Percentiles rank a stretch among this genome's conserved stretches.
phyloP scores from a whole-genome alignment of 2,329 filamentous ascomycete species.

The Neonectria neomacrospora region DNA sequence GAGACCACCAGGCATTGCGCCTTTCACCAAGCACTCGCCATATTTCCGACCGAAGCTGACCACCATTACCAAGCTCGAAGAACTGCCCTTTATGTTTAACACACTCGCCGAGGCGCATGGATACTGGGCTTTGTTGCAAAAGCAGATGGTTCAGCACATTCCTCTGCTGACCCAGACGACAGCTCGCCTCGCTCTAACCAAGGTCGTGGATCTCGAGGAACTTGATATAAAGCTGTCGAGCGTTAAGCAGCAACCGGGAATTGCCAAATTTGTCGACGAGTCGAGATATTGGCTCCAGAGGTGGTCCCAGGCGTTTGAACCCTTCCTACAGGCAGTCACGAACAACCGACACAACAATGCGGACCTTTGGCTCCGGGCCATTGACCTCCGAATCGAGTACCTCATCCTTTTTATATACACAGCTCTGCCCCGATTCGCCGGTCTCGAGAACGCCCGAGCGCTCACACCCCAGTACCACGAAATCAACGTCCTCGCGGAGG shows the following conservation, averaged over 20 bases:
- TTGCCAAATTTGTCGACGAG: slow-evolving; percentile 50
- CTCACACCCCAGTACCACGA: slow-evolving; percentile 57
- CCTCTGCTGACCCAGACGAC: slow-evolving; percentile 50
- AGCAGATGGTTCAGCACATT: slow-evolving; percentile 51
- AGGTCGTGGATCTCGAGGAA: slow-evolving; percentile 41
- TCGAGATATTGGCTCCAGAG: slow-evolving; percentile 53
- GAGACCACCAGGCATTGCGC: slow-evolving; percentile 48
- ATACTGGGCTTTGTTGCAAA: slow-evolving; percentile 54
- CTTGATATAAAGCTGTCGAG: slow-evolving; percentile 47
- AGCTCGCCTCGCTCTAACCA: slow-evolving; percentile 46
- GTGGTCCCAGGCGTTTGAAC: slow-evolving; percentile 54
- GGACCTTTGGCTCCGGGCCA: slow-evolving; percentile 49
- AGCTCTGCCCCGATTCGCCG: slow-evolving; percentile 52
- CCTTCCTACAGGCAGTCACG: slow-evolving; percentile 46
- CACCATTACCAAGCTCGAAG: slow-evolving; percentile 46
- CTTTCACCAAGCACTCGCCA: slow-evolving; percentile 52
- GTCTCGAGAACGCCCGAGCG: slow-evolving; percentile 49
- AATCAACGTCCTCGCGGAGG: slow-evolving; percentile 52
- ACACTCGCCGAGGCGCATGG: slow-evolving; percentile 50
- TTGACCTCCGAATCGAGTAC: slow-evolving; percentile 56
- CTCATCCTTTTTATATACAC: slow-evolving; percentile 55
- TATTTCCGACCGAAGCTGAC: slow-evolving; percentile 50
- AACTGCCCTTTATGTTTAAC: slow-evolving; percentile 48
- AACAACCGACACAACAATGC: slow-evolving; percentile 39
- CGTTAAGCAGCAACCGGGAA: slow-evolving; percentile 45